Conservation (phyloP, 768 basidiomycete genomes). For the Thelephora aurantiotincta region DNA sequence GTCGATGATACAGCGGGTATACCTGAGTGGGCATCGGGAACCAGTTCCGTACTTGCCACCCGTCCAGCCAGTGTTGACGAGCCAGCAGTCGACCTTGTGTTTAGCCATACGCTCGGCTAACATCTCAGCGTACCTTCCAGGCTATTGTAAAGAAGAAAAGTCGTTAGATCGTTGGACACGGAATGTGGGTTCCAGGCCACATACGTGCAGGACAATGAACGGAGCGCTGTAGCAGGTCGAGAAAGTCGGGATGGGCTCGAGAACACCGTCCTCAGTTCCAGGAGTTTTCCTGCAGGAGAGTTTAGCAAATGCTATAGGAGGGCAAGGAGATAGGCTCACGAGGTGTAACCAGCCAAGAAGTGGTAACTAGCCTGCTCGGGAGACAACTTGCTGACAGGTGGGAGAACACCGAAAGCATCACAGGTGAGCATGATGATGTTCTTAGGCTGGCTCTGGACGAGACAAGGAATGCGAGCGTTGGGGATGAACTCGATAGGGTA, state of each 20-base stretch:
- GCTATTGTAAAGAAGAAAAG: constrained; percentile 25
- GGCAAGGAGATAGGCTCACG: constrained; percentile 29
- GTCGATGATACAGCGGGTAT: constrained; percentile 92
- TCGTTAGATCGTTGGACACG: background rate
- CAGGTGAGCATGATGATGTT: constrained; percentile 97
- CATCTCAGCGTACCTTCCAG: constrained; percentile 93
- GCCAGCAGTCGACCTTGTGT: constrained; percentile 87
- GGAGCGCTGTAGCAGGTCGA: constrained; percentile 98
- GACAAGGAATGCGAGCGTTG: constrained; percentile 89
- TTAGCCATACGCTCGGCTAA: constrained; percentile 86
- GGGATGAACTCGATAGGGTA: constrained; percentile 98
- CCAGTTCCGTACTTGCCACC: constrained; percentile 88
- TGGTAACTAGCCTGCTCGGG: constrained; percentile 96
- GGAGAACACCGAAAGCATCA: constrained; percentile 96
- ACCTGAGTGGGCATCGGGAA: constrained; percentile 92
- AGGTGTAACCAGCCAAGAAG: constrained; percentile 94
- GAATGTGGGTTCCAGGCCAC: constrained; percentile 11
- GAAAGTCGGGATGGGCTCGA: constrained; percentile 98
- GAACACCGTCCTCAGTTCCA: constrained; percentile 96
- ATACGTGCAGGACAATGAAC: constrained; percentile 93
- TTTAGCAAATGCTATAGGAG: constrained; percentile 8
- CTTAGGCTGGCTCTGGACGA: constrained; percentile 74
- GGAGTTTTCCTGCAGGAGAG: constrained; percentile 68
- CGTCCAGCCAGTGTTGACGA: constrained; percentile 98
- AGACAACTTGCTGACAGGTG: constrained; percentile 85